Evolutionary conservation across 2,329 filamentous ascomycete species (phyloP).

Genomic region (Xylariales sp.): DNA sequence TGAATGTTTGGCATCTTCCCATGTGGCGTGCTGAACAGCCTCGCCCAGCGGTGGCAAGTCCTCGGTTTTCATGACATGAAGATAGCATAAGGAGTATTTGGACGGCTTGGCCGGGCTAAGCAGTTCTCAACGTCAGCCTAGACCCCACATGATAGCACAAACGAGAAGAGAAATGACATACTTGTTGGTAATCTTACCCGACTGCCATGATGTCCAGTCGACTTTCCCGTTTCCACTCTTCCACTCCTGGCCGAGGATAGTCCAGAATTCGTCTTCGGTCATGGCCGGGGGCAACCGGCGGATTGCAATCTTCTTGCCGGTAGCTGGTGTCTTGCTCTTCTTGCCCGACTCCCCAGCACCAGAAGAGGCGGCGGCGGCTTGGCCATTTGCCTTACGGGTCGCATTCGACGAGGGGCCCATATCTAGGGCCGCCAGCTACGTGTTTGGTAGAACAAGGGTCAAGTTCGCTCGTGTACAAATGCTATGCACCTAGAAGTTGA

Average conservation of each 20-base stretch:
- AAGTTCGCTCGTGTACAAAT: no score
- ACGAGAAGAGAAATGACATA: no score
- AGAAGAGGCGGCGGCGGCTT: neutral
- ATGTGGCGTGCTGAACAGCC: constrained; percentile 61
- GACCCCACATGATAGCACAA: no score
- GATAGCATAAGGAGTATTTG: constrained; percentile 72
- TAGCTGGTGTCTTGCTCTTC: constrained; percentile 40
- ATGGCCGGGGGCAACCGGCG: constrained; percentile 83
- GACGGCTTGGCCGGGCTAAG: constrained; percentile 87
- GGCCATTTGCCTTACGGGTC: constrained; percentile 8
- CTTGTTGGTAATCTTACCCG: constrained; percentile 78
- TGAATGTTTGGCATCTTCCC: constrained; percentile 79
- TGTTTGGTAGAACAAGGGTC: no score
- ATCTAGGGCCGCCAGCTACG: no score
- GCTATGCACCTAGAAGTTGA: no score
- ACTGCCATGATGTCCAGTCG: constrained; percentile 70
- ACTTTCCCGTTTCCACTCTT: constrained; percentile 73
- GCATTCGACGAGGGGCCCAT: constrained; percentile 1
- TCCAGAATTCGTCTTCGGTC: constrained; percentile 72
- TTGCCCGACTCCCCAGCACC: constrained; percentile 24
- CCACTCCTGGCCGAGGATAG: constrained; percentile 75
- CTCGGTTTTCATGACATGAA: constrained; percentile 72
- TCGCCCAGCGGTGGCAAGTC: constrained; percentile 66
- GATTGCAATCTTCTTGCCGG: constrained; percentile 79
- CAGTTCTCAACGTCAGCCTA: no score